Base-by-base conservation (phyloP, 2,329 filamentous ascomycete species). In the Clonostachys rosea region DNA sequence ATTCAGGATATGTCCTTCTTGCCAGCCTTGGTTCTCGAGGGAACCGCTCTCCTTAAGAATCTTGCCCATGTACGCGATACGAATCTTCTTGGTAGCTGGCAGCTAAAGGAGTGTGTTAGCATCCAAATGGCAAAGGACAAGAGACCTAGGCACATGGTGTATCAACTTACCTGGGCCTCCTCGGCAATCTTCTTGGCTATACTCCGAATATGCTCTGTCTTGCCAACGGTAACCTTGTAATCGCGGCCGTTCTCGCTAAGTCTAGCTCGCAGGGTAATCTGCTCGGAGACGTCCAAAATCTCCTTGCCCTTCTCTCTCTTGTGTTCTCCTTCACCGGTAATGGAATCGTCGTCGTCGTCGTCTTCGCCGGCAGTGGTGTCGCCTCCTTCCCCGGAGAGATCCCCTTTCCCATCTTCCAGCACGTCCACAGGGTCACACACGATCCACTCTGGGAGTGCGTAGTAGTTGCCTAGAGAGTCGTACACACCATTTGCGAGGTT, bases 61-160 rank as follows among this genome's bases (percentile, higher is more conserved):
- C 61, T 84, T 89, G 54, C 91, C 91, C 65, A 94, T 77, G 63
- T 95, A 95, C 17, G 83, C 84, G 49, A 96, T 78, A 46, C 82
- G 81, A 44, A 96, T 72, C 43, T 74, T 78, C 51, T 80, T 81
- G 41, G 70, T 71, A 8, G 71, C 61, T 3, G 76, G 64, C 34
- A 91, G 69, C 86, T 87, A 55, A 14, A 45, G 36, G 30, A 14
- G 13, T 34, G 13, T 12, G 46, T 43, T n/a, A 45, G 35, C 34
- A 40, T n/a, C 4, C 14, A 11, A 11, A 16, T 17, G 13, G 14
- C 6, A 39, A 18, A 39, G 36, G 36, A n/a, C 3, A 5, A 30
- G 24, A 30, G 24, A 10, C 24, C 24, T 30, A 30, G 8, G 24
- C 24, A 30, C 24, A 30, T 30, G 24, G 24, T 14, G 12, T 13